Conservation (phyloP, 2,329 filamentous ascomycete species). For the Hypoxylon sp. region DNA sequence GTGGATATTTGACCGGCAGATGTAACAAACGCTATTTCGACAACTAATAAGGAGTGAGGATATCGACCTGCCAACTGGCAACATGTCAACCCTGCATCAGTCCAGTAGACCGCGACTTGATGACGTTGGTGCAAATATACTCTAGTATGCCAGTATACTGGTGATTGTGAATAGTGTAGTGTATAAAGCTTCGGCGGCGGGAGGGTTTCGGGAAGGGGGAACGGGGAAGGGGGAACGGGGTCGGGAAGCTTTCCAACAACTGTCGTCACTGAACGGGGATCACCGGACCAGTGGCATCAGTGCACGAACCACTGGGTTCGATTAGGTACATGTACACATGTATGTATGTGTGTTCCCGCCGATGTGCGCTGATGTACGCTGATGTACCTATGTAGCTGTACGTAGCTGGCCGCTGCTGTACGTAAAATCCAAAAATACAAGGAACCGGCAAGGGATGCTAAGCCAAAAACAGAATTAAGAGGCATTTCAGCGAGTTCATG, state of each 20-base stretch:
- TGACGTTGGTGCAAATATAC: constrained; percentile 12
- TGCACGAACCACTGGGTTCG: constrained; percentile 26
- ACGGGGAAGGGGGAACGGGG: constrained; percentile 18
- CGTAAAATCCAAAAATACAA: constrained; percentile 14
- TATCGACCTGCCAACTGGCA: constrained; percentile 15
- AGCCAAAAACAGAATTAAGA: constrained; percentile 43
- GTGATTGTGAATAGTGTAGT: constrained; percentile 4
- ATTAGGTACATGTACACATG: too few species aligned
- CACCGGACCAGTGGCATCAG: constrained; percentile 15
- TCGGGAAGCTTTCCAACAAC: constrained; percentile 19
- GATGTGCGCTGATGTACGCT: too few species aligned
- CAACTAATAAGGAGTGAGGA: constrained; percentile 22
- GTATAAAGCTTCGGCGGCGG: constrained; percentile 6
- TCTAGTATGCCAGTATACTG: background rate
- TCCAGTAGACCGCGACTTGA: background rate
- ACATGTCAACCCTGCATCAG: constrained; percentile 3
- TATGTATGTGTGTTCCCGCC: constrained; percentile 5
- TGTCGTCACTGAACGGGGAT: constrained; percentile 43
- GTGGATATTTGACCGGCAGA: constrained; percentile 39
- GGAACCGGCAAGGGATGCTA: constrained; percentile 21
- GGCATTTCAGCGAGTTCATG: constrained; percentile 19
- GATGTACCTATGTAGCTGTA: constrained; percentile 15
- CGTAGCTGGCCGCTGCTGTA: constrained; percentile 4
- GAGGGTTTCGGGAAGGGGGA: constrained; percentile 29
- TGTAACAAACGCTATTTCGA: constrained; percentile 39